A percentile compares a stretch with the other conserved stretches of the same genome.
These are phyloP conservation scores for Tilletia caries DNA, from an alignment of 1,284 basidiomycete genomes.

Conservation along the genomic window DNA sequence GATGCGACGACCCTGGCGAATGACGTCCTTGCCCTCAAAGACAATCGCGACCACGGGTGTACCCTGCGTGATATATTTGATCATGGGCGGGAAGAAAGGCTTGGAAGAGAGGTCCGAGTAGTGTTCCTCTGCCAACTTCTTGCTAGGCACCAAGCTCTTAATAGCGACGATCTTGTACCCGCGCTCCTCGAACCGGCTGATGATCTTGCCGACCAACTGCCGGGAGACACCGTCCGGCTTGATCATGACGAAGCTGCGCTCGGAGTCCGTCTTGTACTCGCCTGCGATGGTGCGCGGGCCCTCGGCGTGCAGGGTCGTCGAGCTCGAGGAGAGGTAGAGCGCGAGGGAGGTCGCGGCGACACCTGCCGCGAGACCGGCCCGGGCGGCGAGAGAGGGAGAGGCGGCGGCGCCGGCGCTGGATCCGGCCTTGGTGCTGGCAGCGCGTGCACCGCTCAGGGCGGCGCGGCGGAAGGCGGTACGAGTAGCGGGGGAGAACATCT, in stretches of 20 bases:
- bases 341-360: conserved; percentile 22
- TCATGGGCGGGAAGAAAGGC: conserved; percentile 44
- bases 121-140: conserved; percentile 42
- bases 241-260: conserved; percentile 58
- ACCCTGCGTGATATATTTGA: conserved; percentile 46
- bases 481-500: conserved; percentile 13
- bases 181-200: conserved; percentile 40
- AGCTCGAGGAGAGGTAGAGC: conserved; percentile 23
- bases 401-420: neutral
- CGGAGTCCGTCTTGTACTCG: conserved; percentile 55
- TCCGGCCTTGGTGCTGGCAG: conserved; percentile 33
- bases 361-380: conserved; percentile 32
- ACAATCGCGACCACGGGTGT: conserved; percentile 47
- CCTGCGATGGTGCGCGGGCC: conserved; percentile 57
- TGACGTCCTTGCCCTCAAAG: conserved; percentile 51
- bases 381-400: conserved; percentile 17
- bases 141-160: conserved; percentile 22
- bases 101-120: conserved; percentile 44
- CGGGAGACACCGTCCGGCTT: conserved; percentile 48
- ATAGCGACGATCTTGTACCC: conserved; percentile 27
- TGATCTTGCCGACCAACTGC: conserved; percentile 48
- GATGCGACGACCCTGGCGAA: conserved; percentile 47
- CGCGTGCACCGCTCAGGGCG: conserved; percentile 33
- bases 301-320: conserved; percentile 46
- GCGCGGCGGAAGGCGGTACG: conserved; percentile 29